phyloP scores from a whole-genome alignment of 2,329 filamentous ascomycete species.

The Epichloe bromicola region DNA sequence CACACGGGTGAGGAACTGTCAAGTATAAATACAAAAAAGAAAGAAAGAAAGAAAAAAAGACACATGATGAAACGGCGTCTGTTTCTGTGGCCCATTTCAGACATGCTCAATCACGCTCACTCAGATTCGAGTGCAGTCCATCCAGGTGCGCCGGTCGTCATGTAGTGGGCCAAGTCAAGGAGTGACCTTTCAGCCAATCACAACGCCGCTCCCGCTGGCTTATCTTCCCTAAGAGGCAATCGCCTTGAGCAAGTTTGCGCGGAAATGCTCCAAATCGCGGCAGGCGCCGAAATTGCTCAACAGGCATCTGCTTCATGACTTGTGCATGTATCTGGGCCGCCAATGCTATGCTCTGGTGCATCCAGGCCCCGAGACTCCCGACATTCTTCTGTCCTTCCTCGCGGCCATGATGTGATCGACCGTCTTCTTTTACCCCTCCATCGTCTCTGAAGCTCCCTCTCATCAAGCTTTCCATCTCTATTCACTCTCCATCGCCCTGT shows the following conservation, averaged over 20 bases:
- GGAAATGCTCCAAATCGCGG: slow-evolving; percentile 15
- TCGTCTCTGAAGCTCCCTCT: background rate
- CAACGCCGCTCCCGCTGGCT: slow-evolving; percentile 5
- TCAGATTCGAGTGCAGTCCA: background rate
- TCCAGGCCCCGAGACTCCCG: too few relatives aligned
- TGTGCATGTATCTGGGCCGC: too few relatives aligned
- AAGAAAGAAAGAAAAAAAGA: background rate
- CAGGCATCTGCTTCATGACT: too few relatives aligned
- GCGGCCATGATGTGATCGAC: too few relatives aligned
- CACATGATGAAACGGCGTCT: background rate
- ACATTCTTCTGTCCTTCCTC: too few relatives aligned
- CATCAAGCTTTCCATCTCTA: background rate
- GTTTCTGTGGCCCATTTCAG: background rate
- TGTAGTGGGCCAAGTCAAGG: background rate
- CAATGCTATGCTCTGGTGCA: too few relatives aligned
- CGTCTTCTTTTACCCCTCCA: background rate
- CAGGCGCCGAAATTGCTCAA: too few relatives aligned
- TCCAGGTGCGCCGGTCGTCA: background rate
- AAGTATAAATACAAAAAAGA: background rate
- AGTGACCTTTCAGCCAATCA: slow-evolving; percentile 17
- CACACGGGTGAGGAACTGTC: background rate
- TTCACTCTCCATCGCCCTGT: background rate
- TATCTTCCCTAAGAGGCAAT: slow-evolving; percentile 15
- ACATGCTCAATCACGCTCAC: slow-evolving; percentile 4
- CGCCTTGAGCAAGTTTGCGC: slow-evolving; percentile 24